Conservation (phyloP, 768 basidiomycete genomes). For the Epithele typhae region DNA sequence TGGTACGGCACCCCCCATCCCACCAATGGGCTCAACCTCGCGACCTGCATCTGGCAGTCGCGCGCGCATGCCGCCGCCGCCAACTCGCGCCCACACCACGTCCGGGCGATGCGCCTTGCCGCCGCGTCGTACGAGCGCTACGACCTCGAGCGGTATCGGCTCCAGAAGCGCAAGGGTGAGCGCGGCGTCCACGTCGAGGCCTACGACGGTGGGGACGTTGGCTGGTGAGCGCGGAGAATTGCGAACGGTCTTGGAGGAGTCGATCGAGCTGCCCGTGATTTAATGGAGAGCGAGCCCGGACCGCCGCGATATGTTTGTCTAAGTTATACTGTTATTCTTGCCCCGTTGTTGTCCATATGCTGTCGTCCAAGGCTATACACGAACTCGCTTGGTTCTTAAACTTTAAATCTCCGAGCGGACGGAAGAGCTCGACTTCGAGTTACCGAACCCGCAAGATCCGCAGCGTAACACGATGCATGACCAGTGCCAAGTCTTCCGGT, state of each 20-base stretch:
- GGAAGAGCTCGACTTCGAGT: too few species aligned
- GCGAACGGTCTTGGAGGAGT: too few species aligned
- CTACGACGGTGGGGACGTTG: slow-evolving; percentile 62
- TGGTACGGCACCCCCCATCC: slow-evolving; percentile 89
- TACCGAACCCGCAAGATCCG: too few species aligned
- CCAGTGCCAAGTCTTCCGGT: too few species aligned
- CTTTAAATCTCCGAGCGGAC: not conserved
- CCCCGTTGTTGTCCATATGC: not conserved
- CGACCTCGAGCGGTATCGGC: slow-evolving; percentile 66
- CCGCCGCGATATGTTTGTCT: slow-evolving; percentile 46
- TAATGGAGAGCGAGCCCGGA: slow-evolving; percentile 48
- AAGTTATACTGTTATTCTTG: slow-evolving; percentile 40
- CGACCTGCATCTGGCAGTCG: slow-evolving; percentile 95
- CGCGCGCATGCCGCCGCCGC: slow-evolving; percentile 80
- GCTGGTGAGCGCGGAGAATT: slow-evolving; percentile 43
- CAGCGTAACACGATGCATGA: too few species aligned
- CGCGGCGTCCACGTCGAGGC: slow-evolving; percentile 50
- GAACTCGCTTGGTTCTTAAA: not conserved
- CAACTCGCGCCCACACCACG: slow-evolving; percentile 74
- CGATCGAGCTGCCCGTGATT: too few species aligned
- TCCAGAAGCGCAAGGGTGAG: slow-evolving; percentile 65
- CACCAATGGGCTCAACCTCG: slow-evolving; percentile 78
- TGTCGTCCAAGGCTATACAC: not conserved
- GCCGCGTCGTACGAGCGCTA: slow-evolving; percentile 75
- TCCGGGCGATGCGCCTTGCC: slow-evolving; percentile 79